Base-by-base conservation (phyloP, 257 asterid genomes). In the Fraxinus excelsior region DNA sequence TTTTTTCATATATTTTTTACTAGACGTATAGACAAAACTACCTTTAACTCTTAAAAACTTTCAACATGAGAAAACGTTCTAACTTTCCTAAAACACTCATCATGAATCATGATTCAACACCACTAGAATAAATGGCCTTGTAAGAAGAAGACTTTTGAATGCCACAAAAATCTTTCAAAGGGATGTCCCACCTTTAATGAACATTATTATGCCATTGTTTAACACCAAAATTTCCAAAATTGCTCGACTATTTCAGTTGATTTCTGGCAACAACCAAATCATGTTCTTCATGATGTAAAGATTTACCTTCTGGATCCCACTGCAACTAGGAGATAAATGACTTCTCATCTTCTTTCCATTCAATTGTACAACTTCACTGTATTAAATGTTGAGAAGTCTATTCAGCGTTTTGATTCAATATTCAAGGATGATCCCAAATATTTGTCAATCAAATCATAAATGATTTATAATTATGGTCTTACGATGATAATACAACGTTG, bases 361-460 rank as follows among this genome's bases (percentile, higher is more conserved):
- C 78, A 67, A 81, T 83, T 44, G 56, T 74, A 44, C 29, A 51
- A 19, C 4, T 16, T 23, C 58, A 73, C 78, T 49, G 21, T 31
- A 77, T 0, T 31, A 71, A 12, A 38, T 53, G 85, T 74, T 83
- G 70, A 71, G 71, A 6, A 23, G 83, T 80, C 85, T 25, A 56
- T 53, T 74, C 78, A 40, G 31, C 7, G 40, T 67, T 72, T 65
- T 74, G 56, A 71, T 68, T 21, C 12, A 76, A 44, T 3, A 40
- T 72, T 28, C 18, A 76, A 35, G 67, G 14, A 10, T 40, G 7
- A 25, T 19, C 66, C 29, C 4, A 3, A 12, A 58, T 37, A 3
- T 3, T 26, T 11, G 5, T 67, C 80, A 67, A 76, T 42, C 31
- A 31, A 44, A 75, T 62, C 32, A 76, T 14, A 9, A 9, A 60